Base-by-base conservation (phyloP, 2,329 filamentous ascomycete genomes). In the Aspergillus fumigatiaffinis region DNA sequence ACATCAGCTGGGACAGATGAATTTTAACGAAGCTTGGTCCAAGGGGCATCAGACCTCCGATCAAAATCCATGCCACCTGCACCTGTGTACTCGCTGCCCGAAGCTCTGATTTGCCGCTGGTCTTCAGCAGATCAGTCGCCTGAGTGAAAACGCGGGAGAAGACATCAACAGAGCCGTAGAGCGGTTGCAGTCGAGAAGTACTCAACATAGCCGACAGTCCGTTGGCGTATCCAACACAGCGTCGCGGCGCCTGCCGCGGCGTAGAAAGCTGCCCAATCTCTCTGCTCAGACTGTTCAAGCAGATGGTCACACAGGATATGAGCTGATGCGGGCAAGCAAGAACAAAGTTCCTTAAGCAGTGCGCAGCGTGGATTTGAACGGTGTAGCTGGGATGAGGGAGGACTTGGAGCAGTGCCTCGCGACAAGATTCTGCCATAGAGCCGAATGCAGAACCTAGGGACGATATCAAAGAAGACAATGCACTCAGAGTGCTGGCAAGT, bases 11-110 rank as follows among this genome's bases (percentile, higher is more conserved):
- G 2, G 92, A 93, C 7, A 99, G 82, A 74, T 99, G 94, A 25
- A 97, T 97, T 76, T 99, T 99, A 74, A 97, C 93, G 73, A 99
- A 99, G 73, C 96, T 97, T 3, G 94, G 93, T 0, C 94, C 94
- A 0, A 99, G 82, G 0, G 92, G 92, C 93, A 97, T 97, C 54
- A 99, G 79, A 0, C 95, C 94, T 41, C 95, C 94, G 50, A 99
- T 96, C 56, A 99, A 79, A 50, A 96, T 95, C 93, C 94, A 99
- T 4, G 94, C 94, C 2, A 99, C 92, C 71, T 99, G 94, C 25
- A 99, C 92, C 70, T 99, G 94, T 1, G 92, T 96, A 67, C 91
- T 91, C 6, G 94, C 96, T 38, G 94, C 87, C 28, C 93, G 87
- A 53, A 99, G 80, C 71, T 99, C 93, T 1, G 91, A 94, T 69